Evolutionary conservation across 106 monocot genomes (phyloP), one percentile per base, ranked within the genome.

Genomic region (Phalaenopsis aphrodite): DNA sequence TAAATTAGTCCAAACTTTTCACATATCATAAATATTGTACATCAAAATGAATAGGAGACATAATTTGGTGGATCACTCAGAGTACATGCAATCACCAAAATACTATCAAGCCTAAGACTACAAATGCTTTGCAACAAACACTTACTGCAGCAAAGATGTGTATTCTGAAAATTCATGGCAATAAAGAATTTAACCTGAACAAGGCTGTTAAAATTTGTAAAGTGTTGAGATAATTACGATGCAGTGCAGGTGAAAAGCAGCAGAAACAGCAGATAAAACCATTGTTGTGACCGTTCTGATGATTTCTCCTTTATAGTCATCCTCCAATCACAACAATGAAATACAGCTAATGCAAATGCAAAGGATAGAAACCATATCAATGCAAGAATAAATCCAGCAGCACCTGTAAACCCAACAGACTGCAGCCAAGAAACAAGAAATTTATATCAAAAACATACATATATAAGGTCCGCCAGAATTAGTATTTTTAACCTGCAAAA

Each of bases 341-440:
- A 83, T 73, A 75, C 74, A 56, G 41, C 82, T 38, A 93, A 65
- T 23, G 89, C 88, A 14, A 91, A 5, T 43, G 89, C 93, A 79
- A 93, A 93, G 12, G 79, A 84, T 61, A 88, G 38, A 61, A 96
- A 88, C 95, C 93, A 96, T 78, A 88, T 7, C 46, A 85, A 56
- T 71, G 91, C 88, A 74, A 96, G 81, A 80, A 90, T 55, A 77
- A 96, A 89, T 30, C 88, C 95, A 81, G 83, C 71, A 75, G 84
- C 78, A 56, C 95, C 95, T 79, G 95, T 96, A 82, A 93, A 93
- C 56, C 88, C 88, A 86, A 96, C 93, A 81, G 95, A 96, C 95
- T 96, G 87, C 76, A 37, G 71, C 71, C 24, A 71, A 65, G 23
- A 65, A 61, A 65, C 64, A 24, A 6, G 19, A 65, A 65, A 65